Conservation (phyloP, 768 basidiomycete genomes). For the Calvatia gigantea region DNA sequence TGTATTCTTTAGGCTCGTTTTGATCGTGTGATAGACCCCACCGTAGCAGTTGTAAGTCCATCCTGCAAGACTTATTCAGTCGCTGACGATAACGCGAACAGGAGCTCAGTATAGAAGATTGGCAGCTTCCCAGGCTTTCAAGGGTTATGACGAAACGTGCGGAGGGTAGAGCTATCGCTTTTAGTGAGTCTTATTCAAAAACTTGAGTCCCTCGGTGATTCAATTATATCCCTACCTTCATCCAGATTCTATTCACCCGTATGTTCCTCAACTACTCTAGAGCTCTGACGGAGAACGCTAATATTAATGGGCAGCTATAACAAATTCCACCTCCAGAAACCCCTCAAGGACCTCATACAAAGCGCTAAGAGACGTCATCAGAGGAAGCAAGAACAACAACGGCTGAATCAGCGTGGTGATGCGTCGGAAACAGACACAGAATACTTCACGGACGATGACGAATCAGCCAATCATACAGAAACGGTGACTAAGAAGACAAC, state of each 20-base stretch:
- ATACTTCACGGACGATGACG: conserved; percentile 19
- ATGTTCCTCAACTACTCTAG: not conserved
- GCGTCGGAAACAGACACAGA: conserved; percentile 3
- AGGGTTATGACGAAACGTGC: conserved; percentile 40
- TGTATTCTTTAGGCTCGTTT: conserved; percentile 25
- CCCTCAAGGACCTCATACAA: conserved; percentile 31
- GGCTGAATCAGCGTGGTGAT: conserved; percentile 12
- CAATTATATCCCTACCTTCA: conserved; percentile 22
- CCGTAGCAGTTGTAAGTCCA: conserved; percentile 2
- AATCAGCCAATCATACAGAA: conserved; percentile 23
- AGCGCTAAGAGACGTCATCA: conserved; percentile 26
- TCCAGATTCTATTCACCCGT: not conserved
- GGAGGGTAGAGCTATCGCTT: conserved; percentile 41
- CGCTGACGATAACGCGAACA: not conserved
- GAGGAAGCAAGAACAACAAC: conserved; percentile 21
- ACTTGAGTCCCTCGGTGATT: not conserved
- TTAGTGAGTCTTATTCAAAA: conserved; percentile 30
- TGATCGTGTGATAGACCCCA: conserved; percentile 19
- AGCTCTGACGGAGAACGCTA: conserved; percentile 12
- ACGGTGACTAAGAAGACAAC: conserved; percentile 18
- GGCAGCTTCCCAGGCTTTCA: conserved; percentile 35
- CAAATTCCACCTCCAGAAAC: conserved; percentile 27
- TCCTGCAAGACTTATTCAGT: not conserved
- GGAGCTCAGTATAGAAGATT: conserved; percentile 24
- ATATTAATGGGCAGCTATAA: conserved; percentile 17